Conservation (phyloP, 106 monocot genomes). For the Vanilla planifolia region DNA sequence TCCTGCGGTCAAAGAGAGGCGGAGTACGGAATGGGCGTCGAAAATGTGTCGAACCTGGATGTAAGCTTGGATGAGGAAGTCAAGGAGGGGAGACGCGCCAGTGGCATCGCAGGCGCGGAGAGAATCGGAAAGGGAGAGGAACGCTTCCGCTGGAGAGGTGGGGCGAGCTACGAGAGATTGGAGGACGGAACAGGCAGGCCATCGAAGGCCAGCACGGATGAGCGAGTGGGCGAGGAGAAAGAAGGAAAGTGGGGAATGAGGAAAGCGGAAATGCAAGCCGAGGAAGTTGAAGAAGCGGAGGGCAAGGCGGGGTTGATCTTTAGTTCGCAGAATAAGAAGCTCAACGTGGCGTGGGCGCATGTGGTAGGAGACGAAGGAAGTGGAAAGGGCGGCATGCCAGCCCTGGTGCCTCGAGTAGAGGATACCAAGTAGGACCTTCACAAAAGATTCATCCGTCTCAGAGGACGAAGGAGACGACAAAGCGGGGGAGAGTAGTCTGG, state of each 20-base stretch:
- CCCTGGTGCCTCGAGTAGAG: constrained; percentile 34
- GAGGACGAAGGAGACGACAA: background rate
- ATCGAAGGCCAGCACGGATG: constrained; percentile 29
- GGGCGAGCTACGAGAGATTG: constrained; percentile 36
- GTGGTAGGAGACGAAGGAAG: constrained; percentile 43
- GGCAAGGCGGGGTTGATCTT: constrained; percentile 31
- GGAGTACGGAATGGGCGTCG: constrained; percentile 35
- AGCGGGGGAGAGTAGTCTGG: background rate
- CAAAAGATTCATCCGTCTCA: constrained; percentile 36
- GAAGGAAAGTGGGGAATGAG: constrained; percentile 52
- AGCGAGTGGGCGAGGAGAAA: constrained; percentile 44
- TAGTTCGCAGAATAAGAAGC: constrained; percentile 36
- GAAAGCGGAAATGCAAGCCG: constrained; percentile 48
- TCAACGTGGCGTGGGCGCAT: constrained; percentile 58
- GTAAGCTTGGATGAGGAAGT: constrained; percentile 34
- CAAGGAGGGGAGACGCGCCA: constrained; percentile 7
- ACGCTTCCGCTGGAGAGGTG: constrained; percentile 14
- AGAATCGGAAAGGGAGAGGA: constrained; percentile 11
- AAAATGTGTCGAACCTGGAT: constrained; percentile 11
- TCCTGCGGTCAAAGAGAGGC: constrained; percentile 4
- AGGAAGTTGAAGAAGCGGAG: constrained; percentile 77
- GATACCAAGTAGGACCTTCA: constrained; percentile 47
- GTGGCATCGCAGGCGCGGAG: constrained; percentile 4
- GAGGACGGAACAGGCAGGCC: constrained; percentile 50
- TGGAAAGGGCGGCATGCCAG: constrained; percentile 49